These are phyloP conservation scores for Diaporthe batatas DNA, from an alignment of 2,329 filamentous ascomycete genomes.

Conservation along the genomic window DNA sequence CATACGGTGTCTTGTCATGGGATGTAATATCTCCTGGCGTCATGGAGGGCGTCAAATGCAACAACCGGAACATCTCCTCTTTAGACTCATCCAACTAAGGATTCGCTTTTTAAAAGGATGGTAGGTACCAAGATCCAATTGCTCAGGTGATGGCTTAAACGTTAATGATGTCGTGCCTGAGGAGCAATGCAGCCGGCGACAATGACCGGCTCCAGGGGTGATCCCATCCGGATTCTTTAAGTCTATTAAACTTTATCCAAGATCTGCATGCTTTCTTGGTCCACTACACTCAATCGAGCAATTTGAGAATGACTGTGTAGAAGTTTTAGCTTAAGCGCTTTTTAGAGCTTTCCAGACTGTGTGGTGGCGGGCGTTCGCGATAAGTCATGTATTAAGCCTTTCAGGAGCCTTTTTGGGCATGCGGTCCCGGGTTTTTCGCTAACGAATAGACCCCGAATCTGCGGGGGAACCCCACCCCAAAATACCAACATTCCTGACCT, in stretches of 20 bases:
- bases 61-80: not conserved
- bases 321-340: not conserved
- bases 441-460: no score
- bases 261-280: not conserved
- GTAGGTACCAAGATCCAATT: not conserved
- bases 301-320: not conserved
- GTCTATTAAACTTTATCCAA: constrained; percentile 14
- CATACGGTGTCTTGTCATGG: no score
- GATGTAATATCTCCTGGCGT: not conserved
- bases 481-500: not conserved
- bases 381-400: no score
- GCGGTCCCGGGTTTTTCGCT: no score
- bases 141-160: not conserved
- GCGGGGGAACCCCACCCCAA: no score
- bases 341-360: not conserved
- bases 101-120: not conserved
- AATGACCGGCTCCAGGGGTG: not conserved
- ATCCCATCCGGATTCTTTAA: not conserved
- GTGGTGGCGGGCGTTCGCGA: no score
- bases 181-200: not conserved
- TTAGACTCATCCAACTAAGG: no score
- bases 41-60: no score
- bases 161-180: not conserved
- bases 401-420: no score
- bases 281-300: not conserved